Percentiles rank a stretch among this genome's conserved stretches.
Evolutionary conservation across 768 basidiomycete genomes (phyloP).

Genomic region (Russula sp.): DNA sequence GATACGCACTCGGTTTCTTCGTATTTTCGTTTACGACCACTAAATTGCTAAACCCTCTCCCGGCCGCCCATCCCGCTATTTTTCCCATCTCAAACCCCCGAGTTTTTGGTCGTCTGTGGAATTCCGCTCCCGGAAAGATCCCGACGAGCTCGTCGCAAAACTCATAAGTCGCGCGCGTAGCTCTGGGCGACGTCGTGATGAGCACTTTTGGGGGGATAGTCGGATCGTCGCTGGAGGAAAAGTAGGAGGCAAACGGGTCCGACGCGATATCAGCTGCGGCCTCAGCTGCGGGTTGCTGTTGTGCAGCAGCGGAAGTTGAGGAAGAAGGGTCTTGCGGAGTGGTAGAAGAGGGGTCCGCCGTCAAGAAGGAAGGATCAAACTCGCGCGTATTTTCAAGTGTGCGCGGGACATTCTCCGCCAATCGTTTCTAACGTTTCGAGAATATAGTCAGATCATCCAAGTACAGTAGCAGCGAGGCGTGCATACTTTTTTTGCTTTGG

Average conservation of each 20-base stretch:
- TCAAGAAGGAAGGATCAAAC: conserved; percentile 64
- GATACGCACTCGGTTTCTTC: conserved; percentile 69
- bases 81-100: conserved; percentile 87
- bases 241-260: conserved; percentile 76
- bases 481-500: conserved; percentile 69
- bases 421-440: conserved; percentile 53
- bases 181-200: conserved; percentile 85
- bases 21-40: conserved; percentile 94
- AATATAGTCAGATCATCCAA: neutral
- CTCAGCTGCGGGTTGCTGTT: conserved; percentile 45
- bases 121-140: conserved; percentile 89
- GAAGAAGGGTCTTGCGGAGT: conserved; percentile 24
- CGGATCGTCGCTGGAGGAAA: conserved; percentile 60
- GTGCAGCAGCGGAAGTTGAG: conserved; percentile 23
- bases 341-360: conserved; percentile 41
- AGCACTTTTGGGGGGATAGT: conserved; percentile 78
- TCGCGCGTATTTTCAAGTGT: conserved; percentile 94
- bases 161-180: conserved; percentile 83
- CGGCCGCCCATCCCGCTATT: conserved; percentile 90
- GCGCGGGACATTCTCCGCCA: conserved; percentile 77
- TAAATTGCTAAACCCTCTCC: conserved; percentile 81
- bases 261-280: conserved; percentile 60
- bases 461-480: neutral
- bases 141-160: conserved; percentile 90
- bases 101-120: conserved; percentile 78